A percentile compares a stretch with the other conserved stretches of the same genome.
Conservation (phyloP, 2,329 filamentous ascomycete species). For the Aspergillus costaricaensis region DNA sequence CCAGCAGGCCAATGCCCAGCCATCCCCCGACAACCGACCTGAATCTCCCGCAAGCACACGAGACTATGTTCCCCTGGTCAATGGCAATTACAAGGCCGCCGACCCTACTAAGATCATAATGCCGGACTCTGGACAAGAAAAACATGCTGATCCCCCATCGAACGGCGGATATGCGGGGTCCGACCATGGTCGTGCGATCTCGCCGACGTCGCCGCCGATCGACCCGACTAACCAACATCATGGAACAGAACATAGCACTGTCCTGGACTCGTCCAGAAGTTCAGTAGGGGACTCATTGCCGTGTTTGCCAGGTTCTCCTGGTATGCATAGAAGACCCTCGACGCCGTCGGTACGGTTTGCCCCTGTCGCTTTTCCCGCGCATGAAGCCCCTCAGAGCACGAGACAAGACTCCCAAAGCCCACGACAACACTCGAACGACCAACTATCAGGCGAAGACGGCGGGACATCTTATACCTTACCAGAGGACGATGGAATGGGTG, state of each 20-base stretch:
- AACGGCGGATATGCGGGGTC: slow-evolving; percentile 25
- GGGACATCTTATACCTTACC: slow-evolving; percentile 51
- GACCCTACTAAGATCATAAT: slow-evolving; percentile 11
- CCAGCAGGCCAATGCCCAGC: slow-evolving; percentile 21
- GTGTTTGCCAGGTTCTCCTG: not conserved
- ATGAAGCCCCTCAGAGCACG: not conserved
- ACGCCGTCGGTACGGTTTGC: not conserved
- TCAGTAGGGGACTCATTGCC: not conserved
- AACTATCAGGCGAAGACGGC: slow-evolving; percentile 20
- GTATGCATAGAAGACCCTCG: not conserved
- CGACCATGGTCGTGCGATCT: slow-evolving; percentile 26
- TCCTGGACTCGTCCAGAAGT: not conserved
- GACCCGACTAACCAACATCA: slow-evolving; percentile 16
- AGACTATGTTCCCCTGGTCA: slow-evolving; percentile 23
- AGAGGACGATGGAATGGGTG: slow-evolving; percentile 77
- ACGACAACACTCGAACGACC: slow-evolving; percentile 1
- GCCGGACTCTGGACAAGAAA: slow-evolving; percentile 14
- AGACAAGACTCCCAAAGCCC: slow-evolving; percentile 1
- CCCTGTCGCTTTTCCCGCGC: not conserved
- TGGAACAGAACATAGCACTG: slow-evolving; percentile 1
- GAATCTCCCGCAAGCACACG: slow-evolving; percentile 26
- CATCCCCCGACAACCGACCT: slow-evolving; percentile 28
- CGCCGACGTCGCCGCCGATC: slow-evolving; percentile 13
- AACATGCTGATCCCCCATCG: slow-evolving; percentile 9
- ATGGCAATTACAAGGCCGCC: slow-evolving; percentile 16